phyloP scores from a whole-genome alignment of 192 early-diverging fungal species.

The Coemansia aciculifera region DNA sequence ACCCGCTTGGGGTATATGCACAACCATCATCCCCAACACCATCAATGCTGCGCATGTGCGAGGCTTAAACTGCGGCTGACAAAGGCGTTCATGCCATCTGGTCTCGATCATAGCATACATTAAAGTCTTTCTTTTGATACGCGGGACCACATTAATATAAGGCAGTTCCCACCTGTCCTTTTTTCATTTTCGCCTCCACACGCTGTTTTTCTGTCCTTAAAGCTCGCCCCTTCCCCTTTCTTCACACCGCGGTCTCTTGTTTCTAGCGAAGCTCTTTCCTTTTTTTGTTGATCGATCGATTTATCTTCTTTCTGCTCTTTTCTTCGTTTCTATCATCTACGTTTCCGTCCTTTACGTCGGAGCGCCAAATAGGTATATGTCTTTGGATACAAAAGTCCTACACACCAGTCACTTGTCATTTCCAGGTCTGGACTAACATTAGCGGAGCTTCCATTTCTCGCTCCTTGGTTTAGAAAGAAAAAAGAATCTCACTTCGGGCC shows the following conservation, averaged over 20 bases:
- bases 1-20: not conserved
- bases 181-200: conserved; percentile 19
- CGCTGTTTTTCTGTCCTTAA: conserved; percentile 13
- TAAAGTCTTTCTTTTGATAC: not conserved
- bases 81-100: conserved; percentile 3
- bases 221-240: not conserved
- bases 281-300: conserved; percentile 4
- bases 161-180: conserved; percentile 8
- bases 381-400: not conserved
- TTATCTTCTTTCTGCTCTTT: not conserved
- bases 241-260: not conserved
- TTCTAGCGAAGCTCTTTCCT: conserved; percentile 9
- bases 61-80: conserved; percentile 9
- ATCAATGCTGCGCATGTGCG: not conserved
- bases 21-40: not conserved
- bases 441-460: not conserved
- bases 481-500: not conserved
- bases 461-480: not conserved
- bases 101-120: conserved; percentile 7
- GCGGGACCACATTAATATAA: conserved; percentile 2
- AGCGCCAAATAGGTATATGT: not conserved
- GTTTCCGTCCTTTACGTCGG: not conserved
- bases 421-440: not conserved
- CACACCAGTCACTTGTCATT: not conserved
- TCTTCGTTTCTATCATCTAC: not conserved